These are phyloP conservation scores for Dentipellis sp. DNA, from an alignment of 768 basidiomycete species.

Conservation along the genomic window DNA sequence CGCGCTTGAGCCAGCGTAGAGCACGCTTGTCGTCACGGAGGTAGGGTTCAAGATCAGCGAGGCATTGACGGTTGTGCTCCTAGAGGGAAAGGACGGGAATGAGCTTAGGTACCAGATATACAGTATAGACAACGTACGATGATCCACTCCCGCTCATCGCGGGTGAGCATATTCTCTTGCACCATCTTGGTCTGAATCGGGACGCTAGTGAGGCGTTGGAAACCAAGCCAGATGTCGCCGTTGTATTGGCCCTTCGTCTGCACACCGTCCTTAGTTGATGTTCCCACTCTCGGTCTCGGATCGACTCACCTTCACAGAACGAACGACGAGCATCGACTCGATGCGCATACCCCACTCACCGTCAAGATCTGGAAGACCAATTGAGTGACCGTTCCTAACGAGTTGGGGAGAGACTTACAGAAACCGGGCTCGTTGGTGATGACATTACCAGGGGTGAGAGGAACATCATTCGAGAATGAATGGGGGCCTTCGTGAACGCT, in stretches of 20 bases:
- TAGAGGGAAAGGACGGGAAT: constrained; percentile 17
- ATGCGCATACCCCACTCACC: constrained; percentile 87
- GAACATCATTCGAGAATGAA: constrained; percentile 58
- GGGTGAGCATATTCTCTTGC: constrained; percentile 72
- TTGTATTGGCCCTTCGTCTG: constrained; percentile 68
- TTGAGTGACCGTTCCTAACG: not conserved
- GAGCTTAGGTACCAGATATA: constrained; percentile 1
- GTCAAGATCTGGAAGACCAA: constrained; percentile 40
- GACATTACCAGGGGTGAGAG: constrained; percentile 79
- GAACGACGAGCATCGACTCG: constrained; percentile 77
- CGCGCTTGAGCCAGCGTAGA: constrained; percentile 69
- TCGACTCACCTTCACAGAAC: constrained; percentile 43
- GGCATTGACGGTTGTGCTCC: constrained; percentile 77
- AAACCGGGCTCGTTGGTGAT: constrained; percentile 94
- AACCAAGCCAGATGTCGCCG: constrained; percentile 77
- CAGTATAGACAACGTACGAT: constrained; percentile 35
- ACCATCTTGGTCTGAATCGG: constrained; percentile 92
- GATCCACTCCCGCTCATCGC: constrained; percentile 82
- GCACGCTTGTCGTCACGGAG: constrained; percentile 76
- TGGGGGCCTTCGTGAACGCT: constrained; percentile 82
- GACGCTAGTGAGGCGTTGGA: constrained; percentile 88
- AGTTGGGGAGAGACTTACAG: constrained; percentile 42
- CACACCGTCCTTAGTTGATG: constrained; percentile 1
- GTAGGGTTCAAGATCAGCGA: constrained; percentile 51
- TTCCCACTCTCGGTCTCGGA: constrained; percentile 8